Evolutionary conservation across 345 rosid species (phyloP).

Genomic region (Diplotaxis tenuifolia): DNA sequence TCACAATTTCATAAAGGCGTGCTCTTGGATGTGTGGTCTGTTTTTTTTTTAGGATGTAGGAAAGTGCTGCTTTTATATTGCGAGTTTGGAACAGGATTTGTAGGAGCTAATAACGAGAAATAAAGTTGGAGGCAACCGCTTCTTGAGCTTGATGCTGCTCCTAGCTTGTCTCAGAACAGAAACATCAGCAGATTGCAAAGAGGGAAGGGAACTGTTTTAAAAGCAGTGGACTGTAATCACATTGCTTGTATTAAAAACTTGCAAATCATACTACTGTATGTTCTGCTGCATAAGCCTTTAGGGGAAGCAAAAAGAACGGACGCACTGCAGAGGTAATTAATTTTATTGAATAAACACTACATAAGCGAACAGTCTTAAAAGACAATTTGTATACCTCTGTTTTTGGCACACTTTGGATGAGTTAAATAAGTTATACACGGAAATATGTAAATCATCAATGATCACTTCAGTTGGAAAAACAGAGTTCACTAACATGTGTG

Average conservation of each 20-base stretch:
- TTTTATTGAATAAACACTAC: not conserved
- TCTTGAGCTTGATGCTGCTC: slow-evolving; percentile 58
- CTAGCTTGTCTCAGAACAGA: slow-evolving; percentile 49
- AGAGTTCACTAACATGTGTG: slow-evolving; percentile 76
- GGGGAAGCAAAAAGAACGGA: slow-evolving; percentile 79
- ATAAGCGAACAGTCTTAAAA: not conserved
- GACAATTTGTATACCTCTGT: not conserved
- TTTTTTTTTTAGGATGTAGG: not conserved
- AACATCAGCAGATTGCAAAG: slow-evolving; percentile 54
- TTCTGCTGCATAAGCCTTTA: slow-evolving; percentile 72
- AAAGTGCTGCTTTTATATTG: slow-evolving; percentile 13
- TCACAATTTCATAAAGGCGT: not conserved
- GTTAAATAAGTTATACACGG: slow-evolving; percentile 67
- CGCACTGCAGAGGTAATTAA: slow-evolving; percentile 60
- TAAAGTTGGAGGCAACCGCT: slow-evolving; percentile 80
- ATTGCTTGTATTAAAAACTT: not conserved
- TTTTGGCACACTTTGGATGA: slow-evolving; percentile 29
- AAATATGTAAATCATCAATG: slow-evolving; percentile 62
- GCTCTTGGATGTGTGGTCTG: not conserved
- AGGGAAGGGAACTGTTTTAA: too few relatives aligned
- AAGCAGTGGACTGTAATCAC: not conserved
- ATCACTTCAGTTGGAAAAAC: slow-evolving; percentile 69
- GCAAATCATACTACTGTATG: slow-evolving; percentile 83
- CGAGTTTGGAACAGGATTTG: slow-evolving; percentile 43
- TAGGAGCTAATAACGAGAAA: slow-evolving; percentile 26